Evolutionary conservation across 257 asterid species (phyloP).

Genomic region (Paulownia fortunei): DNA sequence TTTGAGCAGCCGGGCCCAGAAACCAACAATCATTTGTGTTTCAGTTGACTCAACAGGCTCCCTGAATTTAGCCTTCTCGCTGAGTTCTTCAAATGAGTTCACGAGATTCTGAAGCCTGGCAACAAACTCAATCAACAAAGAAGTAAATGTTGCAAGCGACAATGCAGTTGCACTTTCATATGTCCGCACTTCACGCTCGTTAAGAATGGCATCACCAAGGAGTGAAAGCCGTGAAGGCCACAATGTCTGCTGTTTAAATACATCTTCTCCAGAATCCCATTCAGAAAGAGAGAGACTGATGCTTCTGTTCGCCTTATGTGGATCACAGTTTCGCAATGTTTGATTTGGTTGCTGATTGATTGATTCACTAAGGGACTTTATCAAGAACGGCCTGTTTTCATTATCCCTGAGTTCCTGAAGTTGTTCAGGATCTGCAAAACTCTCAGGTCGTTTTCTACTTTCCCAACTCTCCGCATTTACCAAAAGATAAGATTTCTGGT

Average conservation of each 20-base stretch:
- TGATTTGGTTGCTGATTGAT: slow-evolving; percentile 60
- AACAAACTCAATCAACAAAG: slow-evolving; percentile 86
- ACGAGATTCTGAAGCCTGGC: slow-evolving; percentile 97
- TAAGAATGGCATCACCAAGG: slow-evolving; percentile 66
- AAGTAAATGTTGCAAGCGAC: slow-evolving; percentile 81
- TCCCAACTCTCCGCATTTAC: slow-evolving; percentile 92
- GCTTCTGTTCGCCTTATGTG: slow-evolving; percentile 49
- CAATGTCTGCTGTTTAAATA: slow-evolving; percentile 65
- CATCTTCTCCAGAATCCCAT: slow-evolving; percentile 73
- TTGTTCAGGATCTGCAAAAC: slow-evolving; percentile 62
- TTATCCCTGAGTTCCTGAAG: slow-evolving; percentile 72
- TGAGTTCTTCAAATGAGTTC: slow-evolving; percentile 66
- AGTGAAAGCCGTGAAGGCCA: slow-evolving; percentile 97
- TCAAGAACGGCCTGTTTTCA: slow-evolving; percentile 58
- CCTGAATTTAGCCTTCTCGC: slow-evolving; percentile 82
- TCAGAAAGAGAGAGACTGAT: slow-evolving; percentile 51
- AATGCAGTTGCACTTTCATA: slow-evolving; percentile 89
- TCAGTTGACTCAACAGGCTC: slow-evolving; percentile 50
- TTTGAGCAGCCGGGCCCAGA: slow-evolving; percentile 49
- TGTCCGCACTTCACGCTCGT: slow-evolving; percentile 82
- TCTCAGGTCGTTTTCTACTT: slow-evolving; percentile 54
- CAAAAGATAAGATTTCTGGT: slow-evolving; percentile 85
- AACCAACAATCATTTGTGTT: slow-evolving; percentile 34
- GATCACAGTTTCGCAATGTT: slow-evolving; percentile 46
- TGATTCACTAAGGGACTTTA: slow-evolving; percentile 72